Percentiles rank a stretch among this genome's conserved stretches.
Conservation (phyloP, 2,329 filamentous ascomycete genomes). For the Dothideomycetes sp. region DNA sequence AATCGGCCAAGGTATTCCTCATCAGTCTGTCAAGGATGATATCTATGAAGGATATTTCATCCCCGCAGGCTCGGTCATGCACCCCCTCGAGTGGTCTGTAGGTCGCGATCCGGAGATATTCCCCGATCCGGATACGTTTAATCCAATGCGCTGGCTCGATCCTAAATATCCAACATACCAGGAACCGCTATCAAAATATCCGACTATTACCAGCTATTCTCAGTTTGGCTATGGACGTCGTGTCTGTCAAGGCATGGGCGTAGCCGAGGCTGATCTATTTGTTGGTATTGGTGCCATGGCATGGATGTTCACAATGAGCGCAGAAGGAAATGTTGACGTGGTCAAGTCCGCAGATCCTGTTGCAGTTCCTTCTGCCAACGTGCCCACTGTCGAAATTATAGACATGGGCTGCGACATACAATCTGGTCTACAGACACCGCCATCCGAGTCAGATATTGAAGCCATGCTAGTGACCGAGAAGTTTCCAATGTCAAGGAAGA, state of each 20-base stretch:
- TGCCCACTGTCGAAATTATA: not conserved
- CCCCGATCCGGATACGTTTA: constrained; percentile 14
- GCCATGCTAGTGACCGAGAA: constrained; percentile 4
- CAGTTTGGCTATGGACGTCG: constrained; percentile 20
- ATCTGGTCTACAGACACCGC: constrained; percentile 4
- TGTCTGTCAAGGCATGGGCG: constrained; percentile 20
- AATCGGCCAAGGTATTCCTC: constrained; percentile 14
- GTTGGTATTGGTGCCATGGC: constrained; percentile 31
- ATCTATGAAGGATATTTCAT: constrained; percentile 18
- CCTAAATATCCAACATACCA: constrained; percentile 13
- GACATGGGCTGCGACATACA: not conserved
- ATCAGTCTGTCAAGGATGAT: constrained; percentile 15
- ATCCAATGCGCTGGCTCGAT: constrained; percentile 15
- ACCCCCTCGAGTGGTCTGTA: constrained; percentile 18
- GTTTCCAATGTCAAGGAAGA: constrained; percentile 1
- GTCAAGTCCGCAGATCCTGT: not conserved
- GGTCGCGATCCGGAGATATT: constrained; percentile 13
- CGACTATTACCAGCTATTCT: constrained; percentile 14
- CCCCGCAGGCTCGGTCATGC: constrained; percentile 14
- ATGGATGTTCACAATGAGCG: constrained; percentile 33
- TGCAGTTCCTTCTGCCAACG: not conserved
- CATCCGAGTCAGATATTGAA: constrained; percentile 4
- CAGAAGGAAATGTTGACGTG: constrained; percentile 8
- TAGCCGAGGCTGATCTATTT: constrained; percentile 20
- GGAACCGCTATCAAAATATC: constrained; percentile 14